A percentile compares a stretch with the other conserved stretches of the same genome.
Conservation (phyloP, 2,329 filamentous ascomycete genomes). For the Cercospora sp. region DNA sequence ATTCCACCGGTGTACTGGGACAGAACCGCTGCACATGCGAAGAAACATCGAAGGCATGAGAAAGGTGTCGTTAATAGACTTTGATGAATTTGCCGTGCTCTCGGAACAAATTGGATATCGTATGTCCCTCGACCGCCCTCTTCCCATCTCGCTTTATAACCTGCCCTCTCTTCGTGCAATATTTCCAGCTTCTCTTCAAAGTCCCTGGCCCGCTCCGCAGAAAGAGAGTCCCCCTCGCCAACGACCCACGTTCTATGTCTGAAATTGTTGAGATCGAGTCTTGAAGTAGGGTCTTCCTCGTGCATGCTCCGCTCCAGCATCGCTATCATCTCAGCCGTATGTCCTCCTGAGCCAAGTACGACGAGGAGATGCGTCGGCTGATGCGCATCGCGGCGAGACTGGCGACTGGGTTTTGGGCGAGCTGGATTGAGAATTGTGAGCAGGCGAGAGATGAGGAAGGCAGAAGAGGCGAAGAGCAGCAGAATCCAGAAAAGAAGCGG, state of each 20-base stretch:
- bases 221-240: slow-evolving; percentile 73
- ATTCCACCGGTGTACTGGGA: slow-evolving; percentile 15
- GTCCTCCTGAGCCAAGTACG: slow-evolving; percentile 87
- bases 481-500: neutral
- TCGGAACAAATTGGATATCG: slow-evolving; percentile 66
- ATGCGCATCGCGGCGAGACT: slow-evolving; percentile 23
- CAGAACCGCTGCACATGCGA: slow-evolving; percentile 61
- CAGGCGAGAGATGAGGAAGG: slow-evolving; percentile 43
- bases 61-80: slow-evolving; percentile 70
- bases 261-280: slow-evolving; percentile 47
- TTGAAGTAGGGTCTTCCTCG: slow-evolving; percentile 29
- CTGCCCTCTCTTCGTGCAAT: slow-evolving; percentile 19
- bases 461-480: slow-evolving; percentile 35
- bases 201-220: slow-evolving; percentile 60
- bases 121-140: slow-evolving; percentile 48
- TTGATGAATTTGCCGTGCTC: slow-evolving; percentile 82
- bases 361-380: slow-evolving; percentile 63
- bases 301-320: slow-evolving; percentile 66
- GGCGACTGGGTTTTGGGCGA: slow-evolving; percentile 34
- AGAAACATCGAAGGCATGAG: slow-evolving; percentile 65
- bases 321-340: slow-evolving; percentile 91
- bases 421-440: slow-evolving; percentile 42
- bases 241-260: slow-evolving; percentile 78
- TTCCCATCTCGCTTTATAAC: slow-evolving; percentile 8
- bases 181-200: slow-evolving; percentile 55